Evolutionary conservation across 139 green algal species (phyloP).

Genomic region (Zygnema circumcarinatum): DNA sequence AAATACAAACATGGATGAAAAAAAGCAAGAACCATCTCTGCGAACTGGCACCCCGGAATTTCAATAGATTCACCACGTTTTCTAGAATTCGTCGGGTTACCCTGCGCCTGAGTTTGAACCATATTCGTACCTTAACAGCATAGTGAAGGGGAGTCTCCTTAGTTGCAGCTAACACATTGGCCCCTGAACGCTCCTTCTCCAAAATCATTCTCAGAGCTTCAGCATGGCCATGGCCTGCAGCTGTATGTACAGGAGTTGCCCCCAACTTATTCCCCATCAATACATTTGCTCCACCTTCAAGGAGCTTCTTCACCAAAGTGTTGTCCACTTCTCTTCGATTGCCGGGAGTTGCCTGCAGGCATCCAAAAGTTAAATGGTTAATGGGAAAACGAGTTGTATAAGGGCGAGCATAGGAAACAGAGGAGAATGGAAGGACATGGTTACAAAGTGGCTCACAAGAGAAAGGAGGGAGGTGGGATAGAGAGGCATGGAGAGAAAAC

Average conservation of each 20-base stretch:
- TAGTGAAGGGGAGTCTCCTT: constrained; percentile 56
- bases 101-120: too few species aligned
- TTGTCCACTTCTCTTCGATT: constrained; percentile 31
- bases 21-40: not conserved
- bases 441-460: too few species aligned
- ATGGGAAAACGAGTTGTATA: not conserved
- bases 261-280: constrained; percentile 48
- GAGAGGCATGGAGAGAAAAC: too few species aligned
- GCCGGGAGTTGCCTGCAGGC: constrained; percentile 24
- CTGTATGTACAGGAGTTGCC: constrained; percentile 50
- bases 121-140: constrained; percentile 36
- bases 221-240: constrained; percentile 49
- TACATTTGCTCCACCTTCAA: constrained; percentile 44
- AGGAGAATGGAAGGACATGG: not conserved
- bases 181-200: constrained; percentile 18
- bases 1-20: not conserved
- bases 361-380: not conserved
- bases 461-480: too few species aligned
- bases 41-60: too few species aligned
- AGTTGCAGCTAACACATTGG: constrained; percentile 35
- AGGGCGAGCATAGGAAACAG: not conserved
- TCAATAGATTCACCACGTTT: too few species aligned
- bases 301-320: constrained; percentile 16
- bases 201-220: constrained; percentile 50
- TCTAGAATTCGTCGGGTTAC: too few species aligned